Base-by-base conservation (phyloP, 768 basidiomycete genomes). In the Naganishia vishniacii region DNA sequence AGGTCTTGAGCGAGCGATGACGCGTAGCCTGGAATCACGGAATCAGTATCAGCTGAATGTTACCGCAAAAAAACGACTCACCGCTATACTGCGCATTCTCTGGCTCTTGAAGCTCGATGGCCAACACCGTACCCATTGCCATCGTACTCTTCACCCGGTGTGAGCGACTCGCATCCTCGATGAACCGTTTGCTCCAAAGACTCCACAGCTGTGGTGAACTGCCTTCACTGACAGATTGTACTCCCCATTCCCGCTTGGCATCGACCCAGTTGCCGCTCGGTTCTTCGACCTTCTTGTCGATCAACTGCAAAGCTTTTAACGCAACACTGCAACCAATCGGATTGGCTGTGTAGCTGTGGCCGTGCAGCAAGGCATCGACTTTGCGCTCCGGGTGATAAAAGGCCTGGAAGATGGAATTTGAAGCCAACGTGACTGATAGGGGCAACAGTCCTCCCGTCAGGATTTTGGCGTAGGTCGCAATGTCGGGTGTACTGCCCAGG, bases 291-390 rank as follows among this genome's bases (percentile, higher is more conserved):
- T 83, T 74, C 46, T 80, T 80, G 51, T 86, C 85, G 8, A 93
- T 73, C 64, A 88, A 78, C 34, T 83, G 80, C 44, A 97, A 80
- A 3, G 91, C 84, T 76, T 86, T 84, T 68, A 86, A 86, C 0
- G 94, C 94, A 13, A 95, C 89, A 67, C 88, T 86, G 76, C 94
- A 97, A 0, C 91, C 94, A 41, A 95, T 82, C 0, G 94, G 84
- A 74, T 95, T 89, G 2, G 94, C 94, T 0, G 91, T 95, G 75
- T 98, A 98, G 62, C 88, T 91, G 75, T 98, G 94, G 0, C 94
- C 94, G 66, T 98, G 94, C 1, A 97, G 80, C 15, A 98, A 79
- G 16, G 94, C 91, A 66, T 88, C 84, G n/a, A 81, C 82, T 75
- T 97, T 97, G 37, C 81, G 81, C 34, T 83, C 81, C 34, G 88